These are phyloP conservation scores for Rhodotorula glutinis DNA, from an alignment of 1,284 basidiomycete species.

Conservation along the genomic window DNA sequence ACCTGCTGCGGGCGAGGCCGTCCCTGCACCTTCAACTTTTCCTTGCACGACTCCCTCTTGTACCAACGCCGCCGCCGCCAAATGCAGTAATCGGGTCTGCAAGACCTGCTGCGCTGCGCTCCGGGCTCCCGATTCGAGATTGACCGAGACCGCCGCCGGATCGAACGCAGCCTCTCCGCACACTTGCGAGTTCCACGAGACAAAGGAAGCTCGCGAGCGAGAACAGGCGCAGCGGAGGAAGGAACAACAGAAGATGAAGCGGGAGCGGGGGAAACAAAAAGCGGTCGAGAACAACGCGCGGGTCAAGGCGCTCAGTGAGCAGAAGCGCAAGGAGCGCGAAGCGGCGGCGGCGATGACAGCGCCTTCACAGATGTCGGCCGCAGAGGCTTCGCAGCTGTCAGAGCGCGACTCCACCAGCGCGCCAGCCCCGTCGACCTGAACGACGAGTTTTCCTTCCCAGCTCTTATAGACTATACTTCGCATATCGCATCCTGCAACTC, in stretches of 20 bases:
- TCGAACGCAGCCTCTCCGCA: conserved; percentile 53
- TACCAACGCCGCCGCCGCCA: conserved; percentile 44
- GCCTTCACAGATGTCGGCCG: too few relatives aligned
- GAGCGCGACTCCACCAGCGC: too few relatives aligned
- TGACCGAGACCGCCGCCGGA: background rate
- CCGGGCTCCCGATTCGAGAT: background rate
- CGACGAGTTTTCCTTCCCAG: too few relatives aligned
- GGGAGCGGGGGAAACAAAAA: conserved; percentile 43
- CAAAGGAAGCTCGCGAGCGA: conserved; percentile 45
- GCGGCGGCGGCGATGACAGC: background rate
- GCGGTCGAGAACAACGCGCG: conserved; percentile 33
- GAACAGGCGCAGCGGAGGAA: conserved; percentile 48
- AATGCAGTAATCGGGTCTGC: conserved; percentile 59
- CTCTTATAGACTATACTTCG: too few relatives aligned
- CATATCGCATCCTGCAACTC: too few relatives aligned
- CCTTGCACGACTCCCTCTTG: background rate
- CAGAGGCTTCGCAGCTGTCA: background rate
- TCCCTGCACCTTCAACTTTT: background rate
- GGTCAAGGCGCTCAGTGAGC: conserved; percentile 34
- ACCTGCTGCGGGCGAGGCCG: background rate
- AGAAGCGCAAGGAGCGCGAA: background rate
- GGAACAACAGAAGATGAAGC: conserved; percentile 43
- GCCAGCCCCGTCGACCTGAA: too few relatives aligned
- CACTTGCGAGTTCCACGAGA: conserved; percentile 8
- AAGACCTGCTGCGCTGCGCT: background rate